These are phyloP conservation scores for Gaertneriomyces sp. DNA, from an alignment of 192 early-diverging fungal species.

Conservation along the genomic window DNA sequence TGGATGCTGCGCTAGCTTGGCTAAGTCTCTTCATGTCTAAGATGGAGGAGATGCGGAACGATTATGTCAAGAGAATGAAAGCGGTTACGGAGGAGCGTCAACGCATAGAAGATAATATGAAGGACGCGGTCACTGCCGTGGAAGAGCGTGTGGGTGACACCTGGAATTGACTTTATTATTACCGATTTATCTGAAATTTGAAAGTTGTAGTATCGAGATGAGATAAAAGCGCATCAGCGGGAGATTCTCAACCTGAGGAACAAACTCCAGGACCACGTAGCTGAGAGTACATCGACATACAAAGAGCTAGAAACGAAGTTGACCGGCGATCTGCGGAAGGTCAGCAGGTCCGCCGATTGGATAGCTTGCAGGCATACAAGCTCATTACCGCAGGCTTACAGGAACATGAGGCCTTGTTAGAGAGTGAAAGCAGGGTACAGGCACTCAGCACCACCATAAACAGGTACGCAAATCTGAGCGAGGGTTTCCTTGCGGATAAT, in stretches of 20 bases:
- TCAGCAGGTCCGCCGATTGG: too few species aligned
- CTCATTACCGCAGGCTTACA: neutral
- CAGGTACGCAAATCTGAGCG: too few species aligned
- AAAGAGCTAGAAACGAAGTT: conserved; percentile 33
- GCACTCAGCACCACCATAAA: too few species aligned
- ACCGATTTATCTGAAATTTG: conserved; percentile 27
- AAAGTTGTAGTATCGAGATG: conserved; percentile 37
- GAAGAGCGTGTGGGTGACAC: neutral
- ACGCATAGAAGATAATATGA: conserved; percentile 22
- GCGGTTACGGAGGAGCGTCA: conserved; percentile 7
- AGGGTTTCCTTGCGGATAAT: too few species aligned
- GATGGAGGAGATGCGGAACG: conserved; percentile 20
- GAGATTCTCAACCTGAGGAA: conserved; percentile 18
- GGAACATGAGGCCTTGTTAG: too few species aligned
- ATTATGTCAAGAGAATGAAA: conserved; percentile 11
- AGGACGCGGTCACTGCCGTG: neutral
- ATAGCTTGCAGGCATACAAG: too few species aligned
- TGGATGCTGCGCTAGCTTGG: too few species aligned
- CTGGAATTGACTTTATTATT: conserved; percentile 5
- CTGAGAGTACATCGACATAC: conserved; percentile 55
- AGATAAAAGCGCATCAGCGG: conserved; percentile 26
- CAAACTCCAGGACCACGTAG: conserved; percentile 43
- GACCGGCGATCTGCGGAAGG: too few species aligned
- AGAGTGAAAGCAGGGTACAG: too few species aligned
- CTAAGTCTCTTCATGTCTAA: too few species aligned